Base-by-base conservation (phyloP, 2,329 filamentous ascomycete genomes). In the Nothophaeocryptopus gaeumannii region DNA sequence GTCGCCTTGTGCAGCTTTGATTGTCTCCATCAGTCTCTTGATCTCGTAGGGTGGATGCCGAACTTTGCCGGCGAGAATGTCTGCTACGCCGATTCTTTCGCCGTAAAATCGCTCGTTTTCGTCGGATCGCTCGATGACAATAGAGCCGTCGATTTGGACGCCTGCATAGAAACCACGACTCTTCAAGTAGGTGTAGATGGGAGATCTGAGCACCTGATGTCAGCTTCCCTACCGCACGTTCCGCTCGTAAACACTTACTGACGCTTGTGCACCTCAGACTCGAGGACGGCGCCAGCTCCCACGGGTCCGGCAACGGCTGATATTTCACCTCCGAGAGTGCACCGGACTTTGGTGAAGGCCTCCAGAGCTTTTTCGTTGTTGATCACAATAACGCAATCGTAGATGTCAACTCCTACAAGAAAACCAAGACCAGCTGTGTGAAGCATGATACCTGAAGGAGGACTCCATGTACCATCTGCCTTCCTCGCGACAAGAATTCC, bases 381-480 rank as follows among this genome's bases (percentile, higher is more conserved):
- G 66, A 96, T 91, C 32, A 96, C 87, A 8, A 96, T 80, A 11
- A 97, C 87, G 64, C 91, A 96, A 68, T 97, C 92, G 74, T 96
- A 97, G 30, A 96, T 90, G 66, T 97, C 92, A 35, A 96, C 86
- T 2, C 91, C 92, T 5, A 91, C 85, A 45, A 96, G 80, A 65
- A 97, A 96, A 32, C 90, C 92, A 31, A 96, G 78, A 1, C 87
- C 89, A 1, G 89, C 83, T 0, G 92, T 96, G 66, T 97, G 92
- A 39, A 96, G 78, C 74, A 96, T 81, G 58, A 97, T 90, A 40
- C 88, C 91, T 0, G 89, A 95, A 0, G 92, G 92, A 8, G 90
- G 88, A 56, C 89, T 93, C 91, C 91, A 96, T 57, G 84, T 85
- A 5, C 91, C 90, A 59, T 95, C 90, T 16, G 86, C 85, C 63